These are phyloP conservation scores for Salix brachista DNA, from an alignment of 345 rosid genomes.

Conservation along the genomic window DNA sequence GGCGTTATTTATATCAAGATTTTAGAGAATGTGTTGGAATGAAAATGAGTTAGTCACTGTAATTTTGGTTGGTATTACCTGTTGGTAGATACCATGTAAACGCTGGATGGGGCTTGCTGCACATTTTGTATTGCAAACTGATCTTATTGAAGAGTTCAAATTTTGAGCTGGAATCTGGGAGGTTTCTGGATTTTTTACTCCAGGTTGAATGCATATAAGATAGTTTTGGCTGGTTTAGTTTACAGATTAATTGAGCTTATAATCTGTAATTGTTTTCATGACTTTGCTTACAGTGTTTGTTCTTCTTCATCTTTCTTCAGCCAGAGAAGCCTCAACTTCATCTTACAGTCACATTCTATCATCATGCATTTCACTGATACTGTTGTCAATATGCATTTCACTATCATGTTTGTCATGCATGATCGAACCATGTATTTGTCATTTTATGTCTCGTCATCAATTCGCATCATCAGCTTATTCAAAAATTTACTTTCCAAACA, in stretches of 20 bases:
- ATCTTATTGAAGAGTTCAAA: not conserved
- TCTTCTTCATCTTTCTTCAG: not conserved
- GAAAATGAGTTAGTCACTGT: not conserved
- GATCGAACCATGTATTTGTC: not conserved
- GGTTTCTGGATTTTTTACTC: not conserved
- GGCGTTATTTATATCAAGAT: not conserved
- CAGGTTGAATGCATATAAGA: not conserved
- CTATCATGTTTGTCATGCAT: not conserved
- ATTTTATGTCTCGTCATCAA: not conserved
- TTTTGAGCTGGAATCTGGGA: not conserved
- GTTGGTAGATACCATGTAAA: not conserved
- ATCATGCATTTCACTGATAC: not conserved
- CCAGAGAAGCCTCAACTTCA: not conserved
- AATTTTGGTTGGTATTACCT: conserved; percentile 1
- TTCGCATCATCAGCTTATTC: not conserved
- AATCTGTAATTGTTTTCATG: not conserved
- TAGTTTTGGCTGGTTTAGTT: not conserved
- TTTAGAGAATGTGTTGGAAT: not conserved
- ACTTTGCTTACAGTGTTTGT: not conserved
- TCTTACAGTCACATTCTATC: not conserved
- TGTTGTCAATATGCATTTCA: not conserved
- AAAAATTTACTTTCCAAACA: not conserved
- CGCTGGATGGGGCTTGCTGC: conserved; percentile 3
- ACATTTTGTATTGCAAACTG: not conserved
- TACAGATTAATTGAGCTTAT: not conserved